Base-by-base conservation (phyloP, 108 stramenopile species). In the Pseudonitzschia delicatissima region DNA sequence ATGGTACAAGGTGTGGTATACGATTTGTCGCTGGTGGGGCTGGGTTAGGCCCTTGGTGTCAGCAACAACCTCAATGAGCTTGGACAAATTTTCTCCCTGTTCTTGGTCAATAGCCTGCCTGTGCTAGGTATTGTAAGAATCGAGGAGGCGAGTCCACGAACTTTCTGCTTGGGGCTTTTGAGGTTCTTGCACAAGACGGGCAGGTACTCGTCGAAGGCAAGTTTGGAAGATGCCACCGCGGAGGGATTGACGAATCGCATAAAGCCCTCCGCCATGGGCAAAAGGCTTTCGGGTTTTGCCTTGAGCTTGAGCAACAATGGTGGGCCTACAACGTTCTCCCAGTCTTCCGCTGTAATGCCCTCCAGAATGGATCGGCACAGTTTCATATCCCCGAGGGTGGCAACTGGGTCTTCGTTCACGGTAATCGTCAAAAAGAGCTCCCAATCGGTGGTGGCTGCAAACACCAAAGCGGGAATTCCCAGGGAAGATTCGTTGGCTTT, bases 281-380 rank as follows among this genome's bases (percentile, higher is more conserved):
- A 23, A 1, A 76, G 27, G n/a, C 70, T 72, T 52, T 79, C 81
- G 23, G 81, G 81, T 50, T 72, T 82, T 12, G 81, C 73, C 48
- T 76, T 75, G 47, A 82, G 57, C 37, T 82, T 82, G 25, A 69
- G 37, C 15, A 67, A 44, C 17, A 76, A 21, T 20, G 64, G 63
- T 13, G 81, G 71, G 21, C 55, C 67, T 27, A 82, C 66, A 9
- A 25, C 48, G 11, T 71, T 33, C 21, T 73, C 72, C 72, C 72
- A 73, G n/a, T 42, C 21, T 13, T 55, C 44, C 9, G 36, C 8
- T 5, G 42, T 27, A 62, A 76, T 63, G 23, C 31, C 35, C 33
- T 36, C 31, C 13, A 59, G 26, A 20, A 65, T 33, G n/a, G 26
- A 26, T 37, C 36, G 45, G 26, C 68, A 60, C 25, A 76, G 18